Conservation (phyloP, 2,329 filamentous ascomycete genomes). For the Akanthomyces uredinophilus region DNA sequence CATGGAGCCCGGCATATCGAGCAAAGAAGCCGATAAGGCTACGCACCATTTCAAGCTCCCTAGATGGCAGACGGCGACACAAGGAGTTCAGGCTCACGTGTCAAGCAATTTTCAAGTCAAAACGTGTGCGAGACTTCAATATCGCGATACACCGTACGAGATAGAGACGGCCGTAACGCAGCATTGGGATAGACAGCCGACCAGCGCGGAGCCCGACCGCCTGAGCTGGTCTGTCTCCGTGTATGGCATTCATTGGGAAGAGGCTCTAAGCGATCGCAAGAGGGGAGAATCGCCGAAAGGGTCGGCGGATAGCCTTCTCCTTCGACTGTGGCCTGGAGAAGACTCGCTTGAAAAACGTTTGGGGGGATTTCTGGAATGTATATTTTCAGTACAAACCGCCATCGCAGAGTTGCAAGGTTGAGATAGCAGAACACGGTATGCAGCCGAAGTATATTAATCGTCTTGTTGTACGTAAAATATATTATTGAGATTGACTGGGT, state of each 20-base stretch:
- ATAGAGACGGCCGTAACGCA: slow-evolving; percentile 30
- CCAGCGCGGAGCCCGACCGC: slow-evolving; percentile 17
- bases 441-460: not conserved
- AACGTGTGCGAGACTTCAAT: slow-evolving; percentile 25
- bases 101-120: slow-evolving; percentile 20
- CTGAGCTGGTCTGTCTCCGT: slow-evolving; percentile 29
- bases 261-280: slow-evolving; percentile 27
- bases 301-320: slow-evolving; percentile 26
- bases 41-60: slow-evolving; percentile 6
- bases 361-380: slow-evolving; percentile 25
- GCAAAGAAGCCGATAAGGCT: not conserved
- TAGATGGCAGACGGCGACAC: slow-evolving; percentile 12
- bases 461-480: not conserved
- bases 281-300: slow-evolving; percentile 24
- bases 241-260: slow-evolving; percentile 34
- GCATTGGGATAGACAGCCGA: slow-evolving; percentile 22
- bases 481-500: slow-evolving; percentile 14
- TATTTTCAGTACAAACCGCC: slow-evolving; percentile 20
- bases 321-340: slow-evolving; percentile 29
- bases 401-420: not conserved
- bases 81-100: not conserved
- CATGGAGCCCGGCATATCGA: too few relatives aligned
- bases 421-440: not conserved
- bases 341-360: slow-evolving; percentile 25
- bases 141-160: slow-evolving; percentile 27